Evolutionary conservation across 306 rosid species (phyloP).

Genomic region (Rubus parviflorus): DNA sequence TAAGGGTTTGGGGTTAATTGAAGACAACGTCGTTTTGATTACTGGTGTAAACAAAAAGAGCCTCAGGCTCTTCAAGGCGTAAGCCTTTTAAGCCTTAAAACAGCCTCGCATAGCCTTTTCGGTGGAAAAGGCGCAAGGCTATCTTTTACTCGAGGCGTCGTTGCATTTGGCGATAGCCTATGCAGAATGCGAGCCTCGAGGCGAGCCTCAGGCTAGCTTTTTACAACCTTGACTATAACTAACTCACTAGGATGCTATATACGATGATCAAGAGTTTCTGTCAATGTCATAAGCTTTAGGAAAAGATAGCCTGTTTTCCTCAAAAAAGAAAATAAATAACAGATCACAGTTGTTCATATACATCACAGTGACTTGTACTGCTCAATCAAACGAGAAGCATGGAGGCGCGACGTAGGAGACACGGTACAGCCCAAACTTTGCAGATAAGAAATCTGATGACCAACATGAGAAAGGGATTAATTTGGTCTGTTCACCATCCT

Average conservation of each 20-base stretch:
- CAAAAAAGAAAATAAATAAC: not conserved
- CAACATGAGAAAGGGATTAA: not conserved
- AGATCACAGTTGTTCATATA: not conserved
- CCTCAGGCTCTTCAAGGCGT: too few relatives aligned
- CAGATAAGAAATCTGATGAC: constrained; percentile 75
- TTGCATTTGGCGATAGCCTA: too few relatives aligned
- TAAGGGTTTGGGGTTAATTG: too few relatives aligned
- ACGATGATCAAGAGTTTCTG: not conserved
- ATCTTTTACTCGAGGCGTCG: too few relatives aligned
- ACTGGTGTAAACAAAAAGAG: too few relatives aligned
- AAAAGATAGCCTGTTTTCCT: not conserved
- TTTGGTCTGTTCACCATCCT: not conserved
- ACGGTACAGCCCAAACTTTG: constrained; percentile 81
- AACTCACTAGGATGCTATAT: not conserved
- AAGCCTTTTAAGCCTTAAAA: too few relatives aligned
- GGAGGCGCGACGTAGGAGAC: constrained; percentile 80
- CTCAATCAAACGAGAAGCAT: constrained; percentile 88
- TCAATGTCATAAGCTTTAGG: not conserved
- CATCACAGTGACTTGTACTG: constrained; percentile 78
- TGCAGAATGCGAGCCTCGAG: too few relatives aligned
- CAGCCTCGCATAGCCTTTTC: too few relatives aligned
- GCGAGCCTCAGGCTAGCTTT: too few relatives aligned
- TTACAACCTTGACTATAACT: too few relatives aligned
- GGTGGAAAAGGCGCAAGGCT: too few relatives aligned
- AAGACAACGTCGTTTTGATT: too few relatives aligned